phyloP scores from a whole-genome alignment of 139 green algal species.

The Asterochloris erici region DNA sequence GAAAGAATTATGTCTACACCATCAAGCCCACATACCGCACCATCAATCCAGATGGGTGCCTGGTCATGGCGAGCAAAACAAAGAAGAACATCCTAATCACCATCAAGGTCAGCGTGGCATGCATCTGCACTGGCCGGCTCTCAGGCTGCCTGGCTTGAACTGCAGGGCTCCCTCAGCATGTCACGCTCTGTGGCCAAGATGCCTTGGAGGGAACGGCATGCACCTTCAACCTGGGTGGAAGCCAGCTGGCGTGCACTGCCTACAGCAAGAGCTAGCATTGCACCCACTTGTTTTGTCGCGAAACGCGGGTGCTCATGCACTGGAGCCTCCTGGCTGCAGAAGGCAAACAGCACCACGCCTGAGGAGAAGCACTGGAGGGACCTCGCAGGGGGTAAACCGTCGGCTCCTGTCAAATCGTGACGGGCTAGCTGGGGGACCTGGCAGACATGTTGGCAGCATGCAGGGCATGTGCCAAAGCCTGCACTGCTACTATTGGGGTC shows the following conservation, averaged over 20 bases:
- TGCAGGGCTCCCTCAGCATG: neutral
- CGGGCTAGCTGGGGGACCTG: too few relatives aligned
- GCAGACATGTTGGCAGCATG: too few relatives aligned
- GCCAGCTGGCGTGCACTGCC: neutral
- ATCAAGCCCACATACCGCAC: conserved; percentile 18
- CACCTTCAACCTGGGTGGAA: too few relatives aligned
- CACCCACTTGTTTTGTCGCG: neutral
- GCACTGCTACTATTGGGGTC: too few relatives aligned
- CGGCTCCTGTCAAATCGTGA: too few relatives aligned
- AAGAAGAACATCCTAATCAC: conserved; percentile 36
- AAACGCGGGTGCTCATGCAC: neutral
- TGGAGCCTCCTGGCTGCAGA: conserved; percentile 12
- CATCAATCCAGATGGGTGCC: conserved; percentile 21
- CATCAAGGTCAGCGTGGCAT: conserved; percentile 12
- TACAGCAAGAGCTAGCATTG: neutral
- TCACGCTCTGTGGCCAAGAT: neutral
- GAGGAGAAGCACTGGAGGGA: conserved; percentile 30
- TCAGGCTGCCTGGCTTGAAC: neutral
- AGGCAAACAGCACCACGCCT: conserved; percentile 14
- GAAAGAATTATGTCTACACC: conserved; percentile 24
- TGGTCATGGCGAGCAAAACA: conserved; percentile 24
- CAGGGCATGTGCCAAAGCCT: too few relatives aligned
- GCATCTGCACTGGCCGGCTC: neutral
- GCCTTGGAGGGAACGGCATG: neutral
- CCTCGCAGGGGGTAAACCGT: neutral